Base-by-base conservation (phyloP, 1,284 basidiomycete genomes). In the Rhizoctonia solani region DNA sequence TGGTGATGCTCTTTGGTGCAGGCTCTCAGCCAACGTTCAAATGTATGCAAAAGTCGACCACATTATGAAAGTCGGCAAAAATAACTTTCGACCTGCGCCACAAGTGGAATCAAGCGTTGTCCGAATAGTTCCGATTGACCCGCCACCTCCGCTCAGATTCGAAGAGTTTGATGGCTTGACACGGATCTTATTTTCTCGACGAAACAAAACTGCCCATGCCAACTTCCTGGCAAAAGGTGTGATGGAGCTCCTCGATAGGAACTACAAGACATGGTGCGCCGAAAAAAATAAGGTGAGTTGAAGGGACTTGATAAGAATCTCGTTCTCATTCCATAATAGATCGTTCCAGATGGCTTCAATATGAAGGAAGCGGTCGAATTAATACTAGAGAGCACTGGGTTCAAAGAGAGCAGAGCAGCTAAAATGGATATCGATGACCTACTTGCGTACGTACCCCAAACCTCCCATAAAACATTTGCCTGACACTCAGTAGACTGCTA, bases 121-220 rank as follows among this genome's bases (percentile, higher is more conserved):
- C 47, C 85, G 96, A 54, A 85, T 99, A 69, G 92, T 88, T 6
- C 97, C 96, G 0, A 82, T 91, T 66, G 95, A 99, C 75, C 97
- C 97, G 0, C 96, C 97, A 0, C 97, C 97, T 1, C 91, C 94
- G 0, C 86, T 99, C 67, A 87, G 88, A 73, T 99, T 99, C 73
- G 95, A 97, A 74, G 96, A 99, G 79, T 98, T 98, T 75, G 97
- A 99, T 75, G 97, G 97, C 0, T 80, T 99, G 70, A 93, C 89
- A 55, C 83, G 92, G 44, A 95, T 99, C 72, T 80, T 98, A 52
- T 99, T 99, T 74, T 88, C 87, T 44, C 80, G 97, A 55, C 82
- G 90, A 73, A 98, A 99, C 78, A 98, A 98, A 81, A 94, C 87
- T 3, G 79, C 94, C 0, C 85, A 95, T 73, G 94, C 90, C 8